Conservation (phyloP, 139 green algal genomes). For the Volvox africanus region DNA sequence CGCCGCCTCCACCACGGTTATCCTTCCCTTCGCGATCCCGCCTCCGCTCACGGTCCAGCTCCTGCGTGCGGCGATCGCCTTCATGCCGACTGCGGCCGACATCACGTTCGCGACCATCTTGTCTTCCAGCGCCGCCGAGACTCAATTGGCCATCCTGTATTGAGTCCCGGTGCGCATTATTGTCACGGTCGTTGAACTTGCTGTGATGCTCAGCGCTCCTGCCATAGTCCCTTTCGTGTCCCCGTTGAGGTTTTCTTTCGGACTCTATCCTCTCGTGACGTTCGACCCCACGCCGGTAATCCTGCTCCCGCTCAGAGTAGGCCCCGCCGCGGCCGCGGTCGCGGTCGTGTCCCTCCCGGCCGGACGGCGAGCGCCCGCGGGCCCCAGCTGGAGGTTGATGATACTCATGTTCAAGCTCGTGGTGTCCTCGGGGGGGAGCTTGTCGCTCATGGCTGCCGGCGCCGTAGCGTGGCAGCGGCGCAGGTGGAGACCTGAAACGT, state of each 20-base stretch:
- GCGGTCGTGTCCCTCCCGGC: neutral
- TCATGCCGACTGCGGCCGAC: neutral
- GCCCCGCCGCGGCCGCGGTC: neutral
- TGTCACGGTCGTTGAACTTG: neutral
- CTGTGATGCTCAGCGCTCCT: neutral
- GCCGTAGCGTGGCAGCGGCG: neutral
- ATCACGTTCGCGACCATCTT: neutral
- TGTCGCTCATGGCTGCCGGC: neutral
- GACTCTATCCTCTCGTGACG: too few relatives aligned
- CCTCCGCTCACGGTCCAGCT: neutral
- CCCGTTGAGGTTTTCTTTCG: too few relatives aligned
- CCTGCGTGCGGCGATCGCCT: neutral
- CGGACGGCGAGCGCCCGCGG: neutral
- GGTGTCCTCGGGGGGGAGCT: neutral
- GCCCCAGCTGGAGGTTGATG: neutral
- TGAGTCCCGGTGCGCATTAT: too few relatives aligned
- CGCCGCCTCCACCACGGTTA: neutral
- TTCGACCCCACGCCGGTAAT: neutral
- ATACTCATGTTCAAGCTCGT: neutral
- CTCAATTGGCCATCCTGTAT: neutral
- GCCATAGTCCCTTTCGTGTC: neutral
- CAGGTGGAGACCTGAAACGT: neutral
- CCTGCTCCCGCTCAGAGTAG: neutral
- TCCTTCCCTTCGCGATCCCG: neutral
- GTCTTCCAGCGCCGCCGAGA: neutral